These are phyloP conservation scores for Rosa lucieae DNA, from an alignment of 306 rosid species.

Conservation along the genomic window DNA sequence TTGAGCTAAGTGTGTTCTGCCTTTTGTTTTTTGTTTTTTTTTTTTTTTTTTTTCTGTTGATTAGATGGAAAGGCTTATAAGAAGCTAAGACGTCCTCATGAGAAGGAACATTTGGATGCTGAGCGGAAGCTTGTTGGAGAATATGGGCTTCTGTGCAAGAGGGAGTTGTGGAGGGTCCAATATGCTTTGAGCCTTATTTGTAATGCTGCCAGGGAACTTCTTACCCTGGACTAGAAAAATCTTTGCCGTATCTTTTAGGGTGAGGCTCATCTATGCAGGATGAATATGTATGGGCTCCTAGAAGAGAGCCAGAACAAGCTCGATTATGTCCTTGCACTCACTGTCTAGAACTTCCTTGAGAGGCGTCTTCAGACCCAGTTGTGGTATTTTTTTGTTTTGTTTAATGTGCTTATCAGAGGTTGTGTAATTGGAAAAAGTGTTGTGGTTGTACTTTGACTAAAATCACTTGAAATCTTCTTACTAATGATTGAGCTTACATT, in stretches of 20 bases:
- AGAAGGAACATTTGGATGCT: constrained; percentile 36
- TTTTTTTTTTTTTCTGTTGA: neutral
- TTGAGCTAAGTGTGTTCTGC: too few relatives aligned
- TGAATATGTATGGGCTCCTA: constrained; percentile 37
- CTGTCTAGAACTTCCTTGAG: constrained; percentile 39
- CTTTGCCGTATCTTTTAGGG: constrained; percentile 39
- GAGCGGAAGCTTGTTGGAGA: constrained; percentile 39
- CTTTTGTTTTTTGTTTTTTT: too few relatives aligned
- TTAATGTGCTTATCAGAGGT: too few relatives aligned
- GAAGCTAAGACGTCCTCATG: constrained; percentile 37
- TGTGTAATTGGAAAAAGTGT: too few relatives aligned
- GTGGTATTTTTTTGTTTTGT: neutral
- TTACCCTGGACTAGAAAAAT: constrained; percentile 35
- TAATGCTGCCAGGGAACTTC: constrained; percentile 37
- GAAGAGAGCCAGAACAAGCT: constrained; percentile 45
- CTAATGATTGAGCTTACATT: too few relatives aligned
- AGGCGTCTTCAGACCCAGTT: constrained; percentile 37
- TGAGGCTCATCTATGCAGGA: constrained; percentile 35
- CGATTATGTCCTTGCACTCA: constrained; percentile 37
- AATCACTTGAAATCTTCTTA: too few relatives aligned
- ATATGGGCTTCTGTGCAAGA: constrained; percentile 39
- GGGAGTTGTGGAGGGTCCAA: constrained; percentile 41
- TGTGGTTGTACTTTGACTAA: too few relatives aligned
- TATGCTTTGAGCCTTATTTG: constrained; percentile 40
- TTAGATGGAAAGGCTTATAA: constrained; percentile 38